Percentiles rank a stretch among this genome's conserved stretches.
Evolutionary conservation across 768 basidiomycete genomes (phyloP).

Genomic region (Suillus subaureus): DNA sequence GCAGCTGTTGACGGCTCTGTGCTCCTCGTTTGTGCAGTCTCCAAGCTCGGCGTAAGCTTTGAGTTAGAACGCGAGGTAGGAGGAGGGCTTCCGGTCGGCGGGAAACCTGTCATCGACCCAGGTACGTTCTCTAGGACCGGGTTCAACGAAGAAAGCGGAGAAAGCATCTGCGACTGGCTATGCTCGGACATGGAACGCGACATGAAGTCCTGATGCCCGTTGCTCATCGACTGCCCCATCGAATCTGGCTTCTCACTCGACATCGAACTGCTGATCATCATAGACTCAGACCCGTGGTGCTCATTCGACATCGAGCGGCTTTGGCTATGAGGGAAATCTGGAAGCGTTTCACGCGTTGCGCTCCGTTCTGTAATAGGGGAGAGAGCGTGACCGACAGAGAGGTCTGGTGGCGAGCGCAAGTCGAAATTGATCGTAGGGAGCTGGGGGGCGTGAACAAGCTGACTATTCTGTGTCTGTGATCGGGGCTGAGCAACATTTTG

Average conservation of each 20-base stretch:
- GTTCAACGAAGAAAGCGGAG: background rate
- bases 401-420: conserved; percentile 14
- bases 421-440: conserved; percentile 65
- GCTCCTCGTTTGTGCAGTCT: conserved; percentile 21
- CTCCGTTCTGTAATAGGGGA: conserved; percentile 70
- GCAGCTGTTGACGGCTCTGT: conserved; percentile 21
- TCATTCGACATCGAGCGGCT: conserved; percentile 22
- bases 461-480: conserved; percentile 12
- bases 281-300: conserved; percentile 13
- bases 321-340: conserved; percentile 19
- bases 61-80: conserved; percentile 42
- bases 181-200: conserved; percentile 7
- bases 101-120: conserved; percentile 21
- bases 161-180: background rate
- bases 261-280: conserved; percentile 19
- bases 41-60: conserved; percentile 35
- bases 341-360: conserved; percentile 30
- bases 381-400: conserved; percentile 36
- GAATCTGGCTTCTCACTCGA: conserved; percentile 27
- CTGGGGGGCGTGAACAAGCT: conserved; percentile 38
- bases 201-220: conserved; percentile 1
- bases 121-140: conserved; percentile 21
- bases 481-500: conserved; percentile 28
- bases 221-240: background rate
- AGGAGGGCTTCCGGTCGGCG: conserved; percentile 30